Base-by-base conservation (phyloP, 352 stramenopile species). In the Phytophthora chlamydospora region DNA sequence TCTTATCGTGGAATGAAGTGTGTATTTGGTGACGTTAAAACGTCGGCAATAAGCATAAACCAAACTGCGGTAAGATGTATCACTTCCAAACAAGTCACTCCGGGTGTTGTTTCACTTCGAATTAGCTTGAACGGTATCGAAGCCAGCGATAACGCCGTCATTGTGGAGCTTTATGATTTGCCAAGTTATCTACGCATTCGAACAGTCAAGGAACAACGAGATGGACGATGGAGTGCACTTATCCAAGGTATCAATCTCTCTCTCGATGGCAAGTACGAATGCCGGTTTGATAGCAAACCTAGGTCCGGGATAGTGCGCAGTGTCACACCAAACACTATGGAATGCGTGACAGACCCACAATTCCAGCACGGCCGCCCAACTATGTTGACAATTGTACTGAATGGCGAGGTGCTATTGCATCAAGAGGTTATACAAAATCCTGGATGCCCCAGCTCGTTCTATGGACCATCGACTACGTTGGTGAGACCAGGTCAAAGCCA, bases 121-220 rank as follows among this genome's bases (percentile, higher is more conserved):
- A 34, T 86, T 9, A 72, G 56, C 31, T 61, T 86, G 10, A 86
- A 86, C 34, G 66, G 66, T 11, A 58, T 82, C 19, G 76, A 84
- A 62, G 14, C 45, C 3, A 80, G 66, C 49, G 11, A 31, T 3
- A 72, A 76, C 36, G 52, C 42, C 5, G 13, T 83, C 31, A 32
- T 53, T 6, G 46, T 82, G 16, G 34, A 57, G 3, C 57, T 80
- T 54, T 40, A 71, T 14, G 34, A 55, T 17, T 34, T 51, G 0
- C 29, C 61, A 6, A 46, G 17, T 24, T 40, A 36, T 10, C 32
- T 75, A 14, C 12, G 39, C 1, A 27, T 80, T 14, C 44, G 32
- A 38, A 51, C 60, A 3, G 14, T 63, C 29, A 52, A 34, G 24
- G 24, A 65, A 17, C 17, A 58, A 9, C 11, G 9, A 3, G 43